Percentiles rank a stretch among this genome's conserved stretches.
Conservation (phyloP, 75 land plant genomes). For the Cunninghamia lanceolata region DNA sequence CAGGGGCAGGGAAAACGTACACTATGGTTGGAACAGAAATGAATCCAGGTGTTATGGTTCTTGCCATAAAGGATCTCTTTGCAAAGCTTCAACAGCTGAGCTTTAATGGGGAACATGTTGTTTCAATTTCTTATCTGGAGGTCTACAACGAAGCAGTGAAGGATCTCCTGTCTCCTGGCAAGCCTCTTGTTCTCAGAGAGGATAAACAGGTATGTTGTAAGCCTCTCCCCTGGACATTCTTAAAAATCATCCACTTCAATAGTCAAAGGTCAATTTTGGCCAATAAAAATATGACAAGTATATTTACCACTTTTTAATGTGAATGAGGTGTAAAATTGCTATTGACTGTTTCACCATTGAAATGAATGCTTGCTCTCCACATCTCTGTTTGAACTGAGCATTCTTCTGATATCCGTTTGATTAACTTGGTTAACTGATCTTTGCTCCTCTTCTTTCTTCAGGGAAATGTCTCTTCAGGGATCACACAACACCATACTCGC, state of each 20-base stretch:
- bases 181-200: constrained; percentile 20
- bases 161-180: constrained; percentile 28
- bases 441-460: constrained; percentile 1
- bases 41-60: constrained; percentile 29
- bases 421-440: not conserved
- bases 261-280: too few relatives aligned
- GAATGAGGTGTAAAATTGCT: too few relatives aligned
- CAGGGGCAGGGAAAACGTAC: constrained; percentile 35
- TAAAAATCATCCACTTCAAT: too few relatives aligned
- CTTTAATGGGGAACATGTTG: constrained; percentile 12
- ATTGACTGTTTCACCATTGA: too few relatives aligned
- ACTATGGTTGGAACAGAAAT: constrained; percentile 27
- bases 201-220: constrained; percentile 22
- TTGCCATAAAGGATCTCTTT: constrained; percentile 24
- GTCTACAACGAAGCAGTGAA: constrained; percentile 29
- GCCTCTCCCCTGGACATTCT: too few relatives aligned
- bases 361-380: too few relatives aligned
- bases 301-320: too few relatives aligned
- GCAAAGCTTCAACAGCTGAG: constrained; percentile 15
- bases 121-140: constrained; percentile 21
- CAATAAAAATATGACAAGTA: too few relatives aligned
- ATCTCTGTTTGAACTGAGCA: too few relatives aligned
- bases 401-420: not conserved
- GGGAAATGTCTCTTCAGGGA: constrained; percentile 22
- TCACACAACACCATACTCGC: constrained; percentile 14